These are phyloP conservation scores for Colletotrichum gloeosporioides DNA, from an alignment of 2,329 filamentous ascomycete genomes.

Conservation along the genomic window DNA sequence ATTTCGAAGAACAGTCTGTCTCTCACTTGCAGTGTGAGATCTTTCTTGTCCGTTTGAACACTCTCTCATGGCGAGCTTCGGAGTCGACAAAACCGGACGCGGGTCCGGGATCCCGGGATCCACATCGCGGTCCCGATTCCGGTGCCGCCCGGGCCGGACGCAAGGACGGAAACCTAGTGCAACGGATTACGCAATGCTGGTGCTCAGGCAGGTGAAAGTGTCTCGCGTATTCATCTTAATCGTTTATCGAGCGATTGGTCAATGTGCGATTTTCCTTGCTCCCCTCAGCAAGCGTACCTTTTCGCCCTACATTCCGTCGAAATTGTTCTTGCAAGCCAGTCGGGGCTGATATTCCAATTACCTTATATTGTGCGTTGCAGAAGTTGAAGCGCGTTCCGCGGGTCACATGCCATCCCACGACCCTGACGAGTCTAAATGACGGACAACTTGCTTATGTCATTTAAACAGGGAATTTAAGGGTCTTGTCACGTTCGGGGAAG, in stretches of 20 bases:
- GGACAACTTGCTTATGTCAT: neutral
- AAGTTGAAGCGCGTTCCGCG: neutral
- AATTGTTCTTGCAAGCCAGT: neutral
- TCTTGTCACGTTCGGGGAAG: conserved; percentile 1
- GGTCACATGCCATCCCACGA: neutral
- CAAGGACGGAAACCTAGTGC: neutral
- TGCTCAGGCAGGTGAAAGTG: neutral
- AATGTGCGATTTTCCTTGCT: neutral
- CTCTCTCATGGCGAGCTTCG: neutral
- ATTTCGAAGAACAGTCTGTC: neutral
- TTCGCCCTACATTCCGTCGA: neutral
- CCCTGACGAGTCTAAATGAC: neutral
- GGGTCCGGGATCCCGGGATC: neutral
- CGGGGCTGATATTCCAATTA: neutral
- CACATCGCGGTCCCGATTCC: neutral
- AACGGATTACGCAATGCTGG: neutral
- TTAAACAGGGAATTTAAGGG: neutral
- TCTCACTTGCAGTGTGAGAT: neutral
- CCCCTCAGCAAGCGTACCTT: neutral
- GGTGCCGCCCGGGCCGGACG: neutral
- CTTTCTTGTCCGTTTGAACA: neutral
- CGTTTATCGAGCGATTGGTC: neutral
- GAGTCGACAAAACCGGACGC: neutral
- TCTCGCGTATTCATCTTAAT: neutral
- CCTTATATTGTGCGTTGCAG: neutral